Percentiles rank a stretch among this genome's conserved stretches.
phyloP scores from a whole-genome alignment of 148 eudicot species.

The Chenopodium suecicum region DNA sequence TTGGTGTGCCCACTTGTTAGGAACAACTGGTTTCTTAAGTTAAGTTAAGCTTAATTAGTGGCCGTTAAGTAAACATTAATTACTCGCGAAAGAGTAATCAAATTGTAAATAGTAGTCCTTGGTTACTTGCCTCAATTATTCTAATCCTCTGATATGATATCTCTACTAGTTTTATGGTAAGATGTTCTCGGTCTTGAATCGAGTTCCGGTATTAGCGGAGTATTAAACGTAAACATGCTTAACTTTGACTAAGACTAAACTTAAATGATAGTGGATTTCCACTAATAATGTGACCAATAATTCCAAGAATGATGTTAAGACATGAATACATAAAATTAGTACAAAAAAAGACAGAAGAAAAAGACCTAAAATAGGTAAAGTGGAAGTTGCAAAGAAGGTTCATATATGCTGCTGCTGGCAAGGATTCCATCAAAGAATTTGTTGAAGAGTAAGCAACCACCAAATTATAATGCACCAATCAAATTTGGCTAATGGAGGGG shows the following conservation, averaged over 20 bases:
- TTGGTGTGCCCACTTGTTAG: slow-evolving; percentile 21
- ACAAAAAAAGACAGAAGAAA: neutral
- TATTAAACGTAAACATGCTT: slow-evolving; percentile 1
- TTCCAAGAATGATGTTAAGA: neutral
- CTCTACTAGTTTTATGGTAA: neutral
- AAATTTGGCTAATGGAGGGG: neutral
- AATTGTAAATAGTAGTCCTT: slow-evolving; percentile 27
- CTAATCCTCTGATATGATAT: slow-evolving; percentile 3
- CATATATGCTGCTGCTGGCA: slow-evolving; percentile 1
- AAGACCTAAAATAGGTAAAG: neutral
- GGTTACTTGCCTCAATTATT: slow-evolving; percentile 10
- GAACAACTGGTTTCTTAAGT: slow-evolving; percentile 4
- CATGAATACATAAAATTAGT: neutral
- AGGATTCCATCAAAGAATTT: slow-evolving; percentile 2
- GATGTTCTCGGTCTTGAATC: neutral
- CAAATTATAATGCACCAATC: slow-evolving; percentile 9
- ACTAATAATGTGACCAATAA: slow-evolving; percentile 11
- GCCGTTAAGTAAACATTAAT: slow-evolving; percentile 1
- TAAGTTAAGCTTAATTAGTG: slow-evolving; percentile 14
- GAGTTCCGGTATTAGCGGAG: slow-evolving; percentile 27
- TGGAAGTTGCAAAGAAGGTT: slow-evolving; percentile 18
- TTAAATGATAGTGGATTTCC: slow-evolving; percentile 18
- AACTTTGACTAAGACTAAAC: slow-evolving; percentile 22
- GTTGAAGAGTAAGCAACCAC: slow-evolving; percentile 4
- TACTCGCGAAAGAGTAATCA: neutral